Evolutionary conservation across 805 yeast species (phyloP), one percentile per base, ranked within the genome.

Genomic region (Starmerella kuoi): DNA sequence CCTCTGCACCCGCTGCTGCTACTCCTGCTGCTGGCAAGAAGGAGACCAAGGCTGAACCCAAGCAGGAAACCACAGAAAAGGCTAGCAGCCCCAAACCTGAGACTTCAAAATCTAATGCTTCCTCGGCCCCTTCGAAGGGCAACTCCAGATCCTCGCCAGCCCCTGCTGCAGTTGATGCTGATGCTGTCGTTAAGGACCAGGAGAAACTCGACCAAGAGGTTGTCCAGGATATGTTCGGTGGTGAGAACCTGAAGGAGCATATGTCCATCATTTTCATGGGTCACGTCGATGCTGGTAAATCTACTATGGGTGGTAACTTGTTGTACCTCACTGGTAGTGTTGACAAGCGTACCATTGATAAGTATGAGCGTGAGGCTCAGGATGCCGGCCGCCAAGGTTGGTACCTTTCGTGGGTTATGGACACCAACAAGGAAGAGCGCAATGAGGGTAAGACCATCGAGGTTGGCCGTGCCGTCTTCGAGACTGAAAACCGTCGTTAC

Each of bases 381-480:
- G 99, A 91, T 56, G 97, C 97, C 35, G 97, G 98, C 64, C 82
- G 97, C 70, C 98, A 91, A 69, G 96, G 96, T 64, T 91, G 99
- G 99, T 91, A 91, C 63, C 70, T 91, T 55, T 87, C 97, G 7
- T 91, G 98, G 98, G 93, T 91, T 55, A 87, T 91, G 95, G 99
- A 91, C 64, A 88, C 96, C 55, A 91, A 93, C 69, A 87, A 85
- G 66, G 98, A 91, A 68, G 99, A 91, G 70, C 82, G 98, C 72
- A 84, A 74, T 57, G 96, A 91, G 66, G 99, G 99, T 71, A 91
- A 91, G 70, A 91, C 99, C 52, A 93, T 91, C 56, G 98, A 91
- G 68, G 97, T 91, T 46, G 99, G 98, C 60, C 86, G 87, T 60
- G 94, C 97, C 19, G 86, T 80, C 58, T 91, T 91, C 57, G 99